Evolutionary conservation across 2,329 filamentous ascomycete species (phyloP).

Genomic region (Penicillium fuscoglaucum): DNA sequence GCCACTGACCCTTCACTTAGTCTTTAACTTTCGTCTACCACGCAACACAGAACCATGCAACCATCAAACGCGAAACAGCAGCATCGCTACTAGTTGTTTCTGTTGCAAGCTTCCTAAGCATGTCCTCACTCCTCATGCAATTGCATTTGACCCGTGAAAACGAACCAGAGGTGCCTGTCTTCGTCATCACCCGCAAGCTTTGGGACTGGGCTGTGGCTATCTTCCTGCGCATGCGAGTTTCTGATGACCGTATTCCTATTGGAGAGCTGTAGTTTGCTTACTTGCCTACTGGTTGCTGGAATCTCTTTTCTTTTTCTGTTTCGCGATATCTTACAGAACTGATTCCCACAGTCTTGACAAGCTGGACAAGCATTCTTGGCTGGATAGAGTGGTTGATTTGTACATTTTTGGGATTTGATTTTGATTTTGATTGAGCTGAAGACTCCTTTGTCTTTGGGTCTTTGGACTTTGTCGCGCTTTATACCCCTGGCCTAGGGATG

Average conservation of each 20-base stretch:
- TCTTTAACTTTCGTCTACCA: conserved; percentile 74
- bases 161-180: conserved; percentile 61
- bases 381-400: conserved; percentile 5
- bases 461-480: neutral
- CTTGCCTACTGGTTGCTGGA: neutral
- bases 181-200: conserved; percentile 49
- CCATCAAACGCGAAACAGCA: conserved; percentile 75
- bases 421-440: neutral
- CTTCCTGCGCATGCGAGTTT: conserved; percentile 38
- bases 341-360: neutral
- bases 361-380: neutral
- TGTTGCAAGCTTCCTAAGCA: conserved; percentile 72
- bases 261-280: conserved; percentile 27
- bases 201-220: conserved; percentile 41
- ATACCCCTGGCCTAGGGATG: conserved; percentile 10
- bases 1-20: conserved; percentile 39
- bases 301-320: conserved; percentile 3
- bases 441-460: neutral
- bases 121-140: conserved; percentile 67
- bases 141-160: conserved; percentile 63
- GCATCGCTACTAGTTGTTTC: conserved; percentile 77
- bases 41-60: conserved; percentile 74
- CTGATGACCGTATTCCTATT: conserved; percentile 25
- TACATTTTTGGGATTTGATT: conserved; percentile 16
- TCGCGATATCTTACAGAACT: neutral